Conservation (phyloP, 225 moss, liverwort and hornwort species). For the Rhytidiadelphus loreus region DNA sequence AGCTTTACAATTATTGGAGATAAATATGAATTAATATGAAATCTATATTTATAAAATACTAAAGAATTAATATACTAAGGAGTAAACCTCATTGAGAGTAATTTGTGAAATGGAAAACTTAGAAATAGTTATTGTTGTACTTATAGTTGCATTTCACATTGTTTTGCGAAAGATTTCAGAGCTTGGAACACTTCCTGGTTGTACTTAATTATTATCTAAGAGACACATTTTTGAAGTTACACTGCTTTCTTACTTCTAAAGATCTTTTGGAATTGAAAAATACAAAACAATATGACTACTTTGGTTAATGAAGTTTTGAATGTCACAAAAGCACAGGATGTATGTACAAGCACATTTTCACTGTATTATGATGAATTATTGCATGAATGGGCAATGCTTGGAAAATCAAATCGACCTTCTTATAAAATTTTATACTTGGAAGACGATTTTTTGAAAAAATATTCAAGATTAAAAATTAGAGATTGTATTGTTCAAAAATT, state of each 20-base stretch:
- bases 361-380: not conserved
- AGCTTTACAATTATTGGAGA: no score
- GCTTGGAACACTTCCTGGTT: not conserved
- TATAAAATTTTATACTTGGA: not conserved
- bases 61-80: not conserved
- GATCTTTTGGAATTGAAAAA: not conserved
- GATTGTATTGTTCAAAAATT: not conserved
- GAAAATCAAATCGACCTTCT: not conserved
- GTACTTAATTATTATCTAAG: not conserved
- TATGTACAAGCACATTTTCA: not conserved
- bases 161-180: not conserved
- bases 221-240: not conserved
- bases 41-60: not conserved
- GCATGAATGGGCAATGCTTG: not conserved
- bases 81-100: no score
- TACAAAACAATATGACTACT: not conserved
- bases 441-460: not conserved
- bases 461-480: not conserved
- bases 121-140: not conserved
- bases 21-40: no score
- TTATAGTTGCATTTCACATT: conserved; percentile 10
- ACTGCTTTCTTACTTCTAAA: not conserved
- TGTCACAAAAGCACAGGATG: not conserved
- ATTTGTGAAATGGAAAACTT: not conserved
- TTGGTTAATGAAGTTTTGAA: not conserved